Conservation (phyloP, 352 stramenopile genomes). For the Phytophthora rubi region DNA sequence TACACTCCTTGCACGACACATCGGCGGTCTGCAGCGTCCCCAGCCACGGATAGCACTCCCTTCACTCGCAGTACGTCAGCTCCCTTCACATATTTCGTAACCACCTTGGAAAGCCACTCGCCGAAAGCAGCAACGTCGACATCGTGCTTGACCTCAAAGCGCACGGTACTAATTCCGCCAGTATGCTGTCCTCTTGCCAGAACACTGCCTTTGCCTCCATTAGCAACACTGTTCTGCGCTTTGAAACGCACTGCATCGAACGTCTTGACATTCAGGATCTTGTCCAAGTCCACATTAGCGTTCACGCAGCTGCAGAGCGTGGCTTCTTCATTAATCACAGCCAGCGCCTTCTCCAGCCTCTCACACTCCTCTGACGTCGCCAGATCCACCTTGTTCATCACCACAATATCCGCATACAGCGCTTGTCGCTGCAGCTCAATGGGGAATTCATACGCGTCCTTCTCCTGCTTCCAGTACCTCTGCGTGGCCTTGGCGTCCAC, state of each 20-base stretch:
- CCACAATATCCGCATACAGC: constrained; percentile 74
- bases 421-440: constrained; percentile 71
- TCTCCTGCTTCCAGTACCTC: constrained; percentile 42
- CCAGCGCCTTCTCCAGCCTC: constrained; percentile 43
- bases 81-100: constrained; percentile 59
- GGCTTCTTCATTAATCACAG: constrained; percentile 57
- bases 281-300: constrained; percentile 52
- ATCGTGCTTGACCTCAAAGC: constrained; percentile 56
- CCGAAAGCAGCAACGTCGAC: constrained; percentile 61
- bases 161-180: constrained; percentile 56
- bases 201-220: constrained; percentile 16
- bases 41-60: constrained; percentile 56
- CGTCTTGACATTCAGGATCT: constrained; percentile 74
- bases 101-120: constrained; percentile 66
- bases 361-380: constrained; percentile 41
- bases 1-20: constrained; percentile 77
- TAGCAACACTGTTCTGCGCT: constrained; percentile 26
- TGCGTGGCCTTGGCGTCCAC: constrained; percentile 89
- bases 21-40: constrained; percentile 41
- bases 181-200: constrained; percentile 50
- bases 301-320: constrained; percentile 54
- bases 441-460: constrained; percentile 44
- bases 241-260: constrained; percentile 76
- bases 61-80: constrained; percentile 72
- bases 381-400: constrained; percentile 79